Percentiles rank a stretch among this genome's conserved stretches.
These are phyloP conservation scores for Trichocomaceae sp. DNA, from an alignment of 2,329 filamentous ascomycete genomes.

Conservation along the genomic window DNA sequence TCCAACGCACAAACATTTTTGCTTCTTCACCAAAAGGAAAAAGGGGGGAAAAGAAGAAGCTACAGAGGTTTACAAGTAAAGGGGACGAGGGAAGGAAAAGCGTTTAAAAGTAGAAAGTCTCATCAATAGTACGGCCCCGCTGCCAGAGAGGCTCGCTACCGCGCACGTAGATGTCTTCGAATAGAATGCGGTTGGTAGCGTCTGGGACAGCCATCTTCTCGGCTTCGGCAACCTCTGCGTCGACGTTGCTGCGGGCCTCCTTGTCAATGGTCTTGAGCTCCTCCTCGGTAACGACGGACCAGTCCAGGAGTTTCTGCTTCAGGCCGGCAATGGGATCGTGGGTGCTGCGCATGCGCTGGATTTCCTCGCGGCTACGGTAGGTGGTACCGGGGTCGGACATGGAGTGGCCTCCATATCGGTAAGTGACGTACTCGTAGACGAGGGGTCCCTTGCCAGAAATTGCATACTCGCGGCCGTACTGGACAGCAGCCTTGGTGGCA, in stretches of 20 bases:
- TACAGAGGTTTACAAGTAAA: background rate
- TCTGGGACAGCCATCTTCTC: conserved; percentile 84
- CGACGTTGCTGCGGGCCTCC: conserved; percentile 76
- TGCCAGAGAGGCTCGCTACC: conserved; percentile 84
- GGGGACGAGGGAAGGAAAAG: background rate
- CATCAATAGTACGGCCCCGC: conserved; percentile 79
- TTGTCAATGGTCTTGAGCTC: conserved; percentile 97
- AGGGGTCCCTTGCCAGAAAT: conserved; percentile 79
- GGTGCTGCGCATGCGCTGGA: conserved; percentile 98
- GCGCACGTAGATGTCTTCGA: conserved; percentile 90
- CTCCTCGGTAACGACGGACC: conserved; percentile 83
- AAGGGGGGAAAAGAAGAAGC: background rate
- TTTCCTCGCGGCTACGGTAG: conserved; percentile 98
- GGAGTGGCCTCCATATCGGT: conserved; percentile 98
- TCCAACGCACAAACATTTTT: background rate
- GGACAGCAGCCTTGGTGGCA: conserved; percentile 90
- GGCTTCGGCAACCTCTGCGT: conserved; percentile 80
- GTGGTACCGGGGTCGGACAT: conserved; percentile 99
- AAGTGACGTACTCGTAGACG: conserved; percentile 97
- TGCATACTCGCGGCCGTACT: conserved; percentile 88
- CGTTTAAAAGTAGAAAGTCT: conserved; percentile 74
- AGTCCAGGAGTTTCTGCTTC: conserved; percentile 97
- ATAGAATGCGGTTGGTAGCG: conserved; percentile 72
- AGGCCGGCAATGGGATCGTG: conserved; percentile 97
- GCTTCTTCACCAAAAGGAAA: background rate